These are phyloP conservation scores for Trichoderma koningii DNA, from an alignment of 2,329 filamentous ascomycete species.

Conservation along the genomic window DNA sequence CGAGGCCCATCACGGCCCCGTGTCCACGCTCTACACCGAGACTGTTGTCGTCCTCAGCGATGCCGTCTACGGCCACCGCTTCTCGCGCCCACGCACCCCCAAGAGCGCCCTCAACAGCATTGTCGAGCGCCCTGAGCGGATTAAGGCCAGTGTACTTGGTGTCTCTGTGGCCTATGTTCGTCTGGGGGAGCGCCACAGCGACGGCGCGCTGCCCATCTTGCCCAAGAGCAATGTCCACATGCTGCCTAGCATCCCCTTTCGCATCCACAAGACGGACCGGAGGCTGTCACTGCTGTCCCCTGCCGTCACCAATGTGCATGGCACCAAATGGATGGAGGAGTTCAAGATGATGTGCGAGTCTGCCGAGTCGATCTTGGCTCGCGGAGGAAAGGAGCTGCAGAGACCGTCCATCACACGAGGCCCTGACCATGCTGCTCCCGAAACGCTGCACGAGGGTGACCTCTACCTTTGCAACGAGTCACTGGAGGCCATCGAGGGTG, in stretches of 20 bases:
- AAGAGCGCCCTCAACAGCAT: slow-evolving; percentile 74
- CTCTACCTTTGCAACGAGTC: slow-evolving; percentile 89
- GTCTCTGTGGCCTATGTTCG: slow-evolving; percentile 86
- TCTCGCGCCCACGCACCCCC: slow-evolving; percentile 76
- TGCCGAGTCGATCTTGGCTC: slow-evolving; percentile 75
- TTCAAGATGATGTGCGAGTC: slow-evolving; percentile 80
- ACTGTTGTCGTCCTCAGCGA: slow-evolving; percentile 89
- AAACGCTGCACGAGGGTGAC: slow-evolving; percentile 81
- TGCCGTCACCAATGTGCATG: slow-evolving; percentile 88
- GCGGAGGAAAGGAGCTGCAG: slow-evolving; percentile 75
- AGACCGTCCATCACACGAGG: slow-evolving; percentile 64
- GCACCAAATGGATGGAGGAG: slow-evolving; percentile 90
- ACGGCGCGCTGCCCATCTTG: slow-evolving; percentile 67
- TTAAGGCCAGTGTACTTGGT: slow-evolving; percentile 81
- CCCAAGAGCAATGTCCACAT: slow-evolving; percentile 59
- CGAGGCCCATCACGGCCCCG: slow-evolving; percentile 57
- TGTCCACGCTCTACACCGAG: slow-evolving; percentile 50
- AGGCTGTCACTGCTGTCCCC: slow-evolving; percentile 70
- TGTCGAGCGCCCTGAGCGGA: slow-evolving; percentile 88
- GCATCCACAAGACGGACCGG: slow-evolving; percentile 78
- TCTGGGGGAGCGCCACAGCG: slow-evolving; percentile 77
- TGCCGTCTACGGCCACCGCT: slow-evolving; percentile 92
- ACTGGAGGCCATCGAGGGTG: slow-evolving; percentile 82
- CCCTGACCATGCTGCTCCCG: slow-evolving; percentile 47
- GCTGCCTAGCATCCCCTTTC: slow-evolving; percentile 70